Evolutionary conservation across 1,284 basidiomycete genomes (phyloP).

Genomic region (Athelia psychrophila): DNA sequence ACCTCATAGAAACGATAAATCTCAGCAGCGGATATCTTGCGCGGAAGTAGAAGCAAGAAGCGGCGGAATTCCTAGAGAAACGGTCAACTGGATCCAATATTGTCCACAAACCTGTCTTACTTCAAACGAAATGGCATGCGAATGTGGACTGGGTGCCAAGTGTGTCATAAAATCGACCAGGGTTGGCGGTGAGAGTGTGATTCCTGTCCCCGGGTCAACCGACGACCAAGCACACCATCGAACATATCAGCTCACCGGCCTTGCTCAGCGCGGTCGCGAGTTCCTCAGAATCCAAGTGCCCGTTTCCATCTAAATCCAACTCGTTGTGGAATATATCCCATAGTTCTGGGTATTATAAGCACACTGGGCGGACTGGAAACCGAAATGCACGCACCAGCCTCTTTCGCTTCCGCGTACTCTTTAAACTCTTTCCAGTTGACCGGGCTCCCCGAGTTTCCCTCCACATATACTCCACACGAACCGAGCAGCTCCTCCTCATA

Average conservation of each 20-base stretch:
- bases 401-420: constrained; percentile 74
- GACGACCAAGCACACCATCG: neutral
- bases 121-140: constrained; percentile 49
- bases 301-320: constrained; percentile 85
- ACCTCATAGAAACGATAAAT: constrained; percentile 88
- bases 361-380: constrained; percentile 3
- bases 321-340: constrained; percentile 90
- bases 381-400: constrained; percentile 56
- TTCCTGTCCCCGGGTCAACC: constrained; percentile 45
- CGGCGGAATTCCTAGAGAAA: constrained; percentile 83
- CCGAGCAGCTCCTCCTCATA: constrained; percentile 80
- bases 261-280: constrained; percentile 66
- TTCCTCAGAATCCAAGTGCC: constrained; percentile 73
- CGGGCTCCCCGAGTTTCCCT: constrained; percentile 40
- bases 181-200: constrained; percentile 62
- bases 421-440: constrained; percentile 81
- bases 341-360: constrained; percentile 54
- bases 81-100: neutral
- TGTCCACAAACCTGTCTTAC: neutral
- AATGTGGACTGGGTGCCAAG: constrained; percentile 66
- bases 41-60: constrained; percentile 84
- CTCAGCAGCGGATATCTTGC: constrained; percentile 77
- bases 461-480: constrained; percentile 42
- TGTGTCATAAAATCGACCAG: constrained; percentile 80
- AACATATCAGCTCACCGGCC: constrained; percentile 58